Base-by-base conservation (phyloP, 805 yeast genomes). In the Cyberlindnera xishuangbannaensis region DNA sequence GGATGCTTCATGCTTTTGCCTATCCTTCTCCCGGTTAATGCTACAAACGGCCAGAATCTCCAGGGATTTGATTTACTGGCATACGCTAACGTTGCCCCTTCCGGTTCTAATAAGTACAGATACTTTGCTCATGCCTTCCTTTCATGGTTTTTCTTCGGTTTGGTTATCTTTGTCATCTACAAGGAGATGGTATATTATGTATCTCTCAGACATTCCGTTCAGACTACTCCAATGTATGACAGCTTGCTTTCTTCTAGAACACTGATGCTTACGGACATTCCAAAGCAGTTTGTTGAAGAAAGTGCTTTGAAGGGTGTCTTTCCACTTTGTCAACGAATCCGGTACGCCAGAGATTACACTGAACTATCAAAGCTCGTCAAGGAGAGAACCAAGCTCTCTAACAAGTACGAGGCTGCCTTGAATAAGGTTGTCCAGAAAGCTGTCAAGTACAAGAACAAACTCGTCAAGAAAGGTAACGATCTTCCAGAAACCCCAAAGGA, bases 111-210 rank as follows among this genome's bases (percentile, higher is more conserved):
- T 53, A 76, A 75, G 53, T 72, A 78, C 64, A 67, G 83, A 56
- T 70, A 67, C 34, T 78, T 72, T 55, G 92, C 90, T 7, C 87
- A 83, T 48, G 78, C 79, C 6, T 83, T 83, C 51, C 51, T 80
- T 34, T 78, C 87, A 14, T 83, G 92, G 92, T 43, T 73, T 18
- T 76, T 71, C 50, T 83, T 79, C 53, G 87, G 85, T 6, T 38
- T 68, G n/a, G 66, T 78, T 24, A 60, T 80, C 20, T 82, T 71
- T 54, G 64, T 76, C 36, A 75, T 83, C 39, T 83, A 81, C 66
- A 74, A 79, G 50, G 94, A 83, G 59, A 61, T 83, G 62, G 73
- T 76, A 15, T 80, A 73, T 58, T 83, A 83, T 55, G 67, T 73
- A 19, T 68, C 83, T 7, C 74, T 79, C 46, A 76, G 87, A 65